Evolutionary conservation across 768 basidiomycete species (phyloP), one percentile per base, ranked within the genome.

Genomic region (Suillus hirtellus): DNA sequence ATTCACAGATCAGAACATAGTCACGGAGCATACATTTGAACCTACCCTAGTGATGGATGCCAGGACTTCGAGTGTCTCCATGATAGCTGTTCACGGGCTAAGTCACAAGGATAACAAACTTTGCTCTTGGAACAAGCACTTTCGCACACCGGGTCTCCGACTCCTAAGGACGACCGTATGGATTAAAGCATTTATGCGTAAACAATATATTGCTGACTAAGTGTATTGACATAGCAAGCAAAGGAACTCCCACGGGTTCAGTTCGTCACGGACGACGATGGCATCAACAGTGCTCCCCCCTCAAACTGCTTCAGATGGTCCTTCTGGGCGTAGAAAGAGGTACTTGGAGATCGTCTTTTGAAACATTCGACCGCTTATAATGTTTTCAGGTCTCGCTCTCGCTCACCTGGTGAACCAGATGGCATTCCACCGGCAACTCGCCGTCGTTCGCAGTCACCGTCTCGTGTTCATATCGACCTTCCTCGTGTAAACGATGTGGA

Each of bases 401-500:
- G 67, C 31, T 81, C 83, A 53, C 70, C 78, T 64, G 68, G 73
- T 66, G 59, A 62, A 2, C 61, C 66, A 4, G 73, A 72, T 50
- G 76, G 74, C 34, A 76, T 67, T 62, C 81, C 81, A 34, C 81
- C 82, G 19, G 63, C 76, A 35, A 77, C 71, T 52, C 78, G 82
- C 34, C 79, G 80, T 58, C 67, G 69, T 34, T 83, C 83, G 21
- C 73, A 75, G 5, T 75, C 77, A 10, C 71, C 70, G 2, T 61
- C 73, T 34, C 71, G 69, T 12, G 67, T 68, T 15, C 76, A 71
- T 1, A 11, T 83, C 4, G 78, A 78, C 56, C 65, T 81, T 0
- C 86, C 85, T 7, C 78, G 74, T 70, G 84, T 93, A 15, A 75
- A 73, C 31, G 94, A 95, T 74, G 87, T 84, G 19, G 93, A 95